These are phyloP conservation scores for Coemansia sp. DNA, from an alignment of 192 early-diverging fungal genomes.

Conservation along the genomic window DNA sequence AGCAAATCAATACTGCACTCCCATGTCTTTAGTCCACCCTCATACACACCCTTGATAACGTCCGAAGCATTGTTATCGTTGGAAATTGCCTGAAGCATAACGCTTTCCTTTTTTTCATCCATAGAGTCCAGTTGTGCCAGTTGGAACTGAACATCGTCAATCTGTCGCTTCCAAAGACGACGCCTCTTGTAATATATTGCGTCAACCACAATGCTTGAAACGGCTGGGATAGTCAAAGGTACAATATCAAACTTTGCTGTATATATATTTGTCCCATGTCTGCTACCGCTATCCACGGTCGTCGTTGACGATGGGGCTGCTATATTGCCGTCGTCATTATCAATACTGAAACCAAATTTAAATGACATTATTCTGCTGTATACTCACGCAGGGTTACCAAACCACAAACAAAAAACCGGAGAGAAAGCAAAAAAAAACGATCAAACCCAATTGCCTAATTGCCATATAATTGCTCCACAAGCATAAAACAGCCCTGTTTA, in stretches of 20 bases:
- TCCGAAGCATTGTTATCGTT: constrained; percentile 57
- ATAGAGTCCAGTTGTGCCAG: constrained; percentile 73
- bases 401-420: background rate
- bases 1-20: constrained; percentile 91
- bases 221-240: constrained; percentile 28
- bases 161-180: constrained; percentile 66
- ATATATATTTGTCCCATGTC: background rate
- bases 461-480: no score
- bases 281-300: background rate
- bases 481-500: background rate
- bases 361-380: constrained; percentile 36
- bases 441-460: background rate
- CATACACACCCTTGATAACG: constrained; percentile 87
- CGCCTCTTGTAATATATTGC: constrained; percentile 33
- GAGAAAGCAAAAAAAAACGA: background rate
- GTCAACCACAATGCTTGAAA: constrained; percentile 43
- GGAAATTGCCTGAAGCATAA: constrained; percentile 33
- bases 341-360: constrained; percentile 46
- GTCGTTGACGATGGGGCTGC: background rate
- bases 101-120: constrained; percentile 47
- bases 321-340: constrained; percentile 19
- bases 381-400: no score
- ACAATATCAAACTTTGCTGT: constrained; percentile 26
- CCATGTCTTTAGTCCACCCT: constrained; percentile 97
- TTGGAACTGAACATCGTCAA: constrained; percentile 83